Conservation (phyloP, 2,329 filamentous ascomycete genomes). For the Trichothecium roseum region DNA sequence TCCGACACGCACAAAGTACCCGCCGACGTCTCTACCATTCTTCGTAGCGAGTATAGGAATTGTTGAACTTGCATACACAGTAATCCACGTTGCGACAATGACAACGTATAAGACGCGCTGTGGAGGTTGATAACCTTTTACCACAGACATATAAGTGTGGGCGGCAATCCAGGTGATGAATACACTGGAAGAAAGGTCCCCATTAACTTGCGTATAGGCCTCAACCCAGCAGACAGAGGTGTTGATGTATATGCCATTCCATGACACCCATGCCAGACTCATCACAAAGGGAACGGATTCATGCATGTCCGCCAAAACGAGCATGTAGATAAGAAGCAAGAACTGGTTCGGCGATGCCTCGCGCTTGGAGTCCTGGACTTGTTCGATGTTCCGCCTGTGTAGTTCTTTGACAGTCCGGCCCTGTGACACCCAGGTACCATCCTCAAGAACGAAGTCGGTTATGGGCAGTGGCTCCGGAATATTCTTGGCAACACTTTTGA, state of each 20-base stretch:
- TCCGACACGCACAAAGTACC: constrained; percentile 40
- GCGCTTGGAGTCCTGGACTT: not conserved
- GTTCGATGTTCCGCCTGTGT: not conserved
- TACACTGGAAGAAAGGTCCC: constrained; percentile 45
- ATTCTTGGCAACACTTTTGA: not conserved
- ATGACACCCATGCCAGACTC: constrained; percentile 38
- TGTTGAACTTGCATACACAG: constrained; percentile 17
- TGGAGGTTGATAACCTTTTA: constrained; percentile 35
- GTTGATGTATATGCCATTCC: constrained; percentile 36
- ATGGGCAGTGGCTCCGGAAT: constrained; percentile 1
- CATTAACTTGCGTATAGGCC: constrained; percentile 47
- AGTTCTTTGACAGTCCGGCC: not conserved
- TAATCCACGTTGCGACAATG: constrained; percentile 35
- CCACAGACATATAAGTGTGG: constrained; percentile 45
- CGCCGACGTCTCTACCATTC: constrained; percentile 10
- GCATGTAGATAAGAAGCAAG: constrained; percentile 48
- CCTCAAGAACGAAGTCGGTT: not conserved
- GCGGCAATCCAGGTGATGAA: constrained; percentile 47
- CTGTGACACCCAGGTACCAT: not conserved
- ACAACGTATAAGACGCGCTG: constrained; percentile 29
- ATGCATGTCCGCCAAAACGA: constrained; percentile 47
- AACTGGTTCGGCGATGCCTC: constrained; percentile 38
- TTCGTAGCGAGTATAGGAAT: constrained; percentile 30
- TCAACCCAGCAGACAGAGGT: constrained; percentile 40
- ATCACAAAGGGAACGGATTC: constrained; percentile 45